Evolutionary conservation across 805 yeast species (phyloP), one percentile per base, ranked within the genome.

Genomic region (Spathaspora girioi): DNA sequence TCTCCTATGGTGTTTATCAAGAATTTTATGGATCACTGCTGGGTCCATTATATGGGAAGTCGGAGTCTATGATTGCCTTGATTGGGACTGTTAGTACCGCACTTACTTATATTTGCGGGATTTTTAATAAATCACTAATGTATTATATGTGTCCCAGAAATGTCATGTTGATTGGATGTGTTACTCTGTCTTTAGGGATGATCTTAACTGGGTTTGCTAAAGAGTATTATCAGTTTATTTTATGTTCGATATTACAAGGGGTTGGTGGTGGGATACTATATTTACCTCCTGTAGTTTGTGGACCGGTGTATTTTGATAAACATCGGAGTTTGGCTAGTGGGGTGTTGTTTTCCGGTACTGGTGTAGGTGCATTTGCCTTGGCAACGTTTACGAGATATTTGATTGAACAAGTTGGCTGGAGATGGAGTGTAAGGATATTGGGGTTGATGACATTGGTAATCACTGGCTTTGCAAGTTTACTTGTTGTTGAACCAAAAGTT

Each of bases 1-100:
- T 70, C 54, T 61, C 73, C 1, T 71, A 62, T 49, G 76, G 75
- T 52, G 68, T 71, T 6, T 71, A 64, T 48, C 74, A 71, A 47
- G 72, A 70, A 23, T 70, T 54, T 53, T 70, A 70, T 44, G 54
- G 62, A 1, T 56, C 69, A 2, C 14, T 45, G 9, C 41, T 48
- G 12, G 75, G 75, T 2, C 75, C 76, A 3, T 54, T 71, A 19
- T 26, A 46, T 5, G 20, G 48, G 11, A 38, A 54, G 23, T 51
- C 65, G 4, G 61, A 60, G 19, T 61, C 73, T 0, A 49, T 55
- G 26, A 68, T 70, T 12, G 63, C 76, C 1, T 50, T 70, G 45
- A 61, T 71, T 20, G 76, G 76, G 32, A 63, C 75, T 2, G 52
- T 63, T 5, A 66, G 68, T 4, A 61, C 64, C 14, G 65, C 70